Conservation (phyloP, 2,329 filamentous ascomycete species). For the Aspergillus pseudonomiae region DNA sequence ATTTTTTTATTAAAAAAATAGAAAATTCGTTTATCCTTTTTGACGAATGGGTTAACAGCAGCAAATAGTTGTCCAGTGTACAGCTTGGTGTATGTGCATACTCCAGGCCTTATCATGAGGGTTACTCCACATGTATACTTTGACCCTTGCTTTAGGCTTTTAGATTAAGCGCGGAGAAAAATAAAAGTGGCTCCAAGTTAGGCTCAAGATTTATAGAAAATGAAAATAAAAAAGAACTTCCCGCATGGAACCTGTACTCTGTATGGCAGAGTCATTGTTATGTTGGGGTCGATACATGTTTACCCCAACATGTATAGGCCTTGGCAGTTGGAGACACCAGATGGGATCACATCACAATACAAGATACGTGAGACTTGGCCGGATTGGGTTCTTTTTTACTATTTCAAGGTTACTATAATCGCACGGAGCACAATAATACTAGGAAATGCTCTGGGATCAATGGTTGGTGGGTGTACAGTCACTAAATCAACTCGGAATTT, state of each 20-base stretch:
- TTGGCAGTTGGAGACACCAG: slow-evolving; percentile 14
- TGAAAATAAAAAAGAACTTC: not conserved
- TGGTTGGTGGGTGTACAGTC: not conserved
- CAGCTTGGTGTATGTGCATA: no score
- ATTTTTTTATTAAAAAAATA: no score
- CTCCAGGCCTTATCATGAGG: not conserved
- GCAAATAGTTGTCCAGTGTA: no score
- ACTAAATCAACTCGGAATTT: not conserved
- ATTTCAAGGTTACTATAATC: not conserved
- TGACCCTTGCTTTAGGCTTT: not conserved
- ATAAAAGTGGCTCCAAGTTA: not conserved
- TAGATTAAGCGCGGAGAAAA: not conserved
- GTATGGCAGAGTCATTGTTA: not conserved
- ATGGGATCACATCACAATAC: not conserved
- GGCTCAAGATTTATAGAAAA: not conserved
- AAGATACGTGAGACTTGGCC: not conserved
- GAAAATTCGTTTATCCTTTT: no score
- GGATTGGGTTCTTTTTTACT: not conserved
- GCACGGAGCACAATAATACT: not conserved
- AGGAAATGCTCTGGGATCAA: not conserved
- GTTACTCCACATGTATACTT: not conserved
- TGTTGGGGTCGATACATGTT: not conserved
- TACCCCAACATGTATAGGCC: slow-evolving; percentile 7
- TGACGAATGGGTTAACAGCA: no score
- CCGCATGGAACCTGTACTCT: not conserved